Conservation (phyloP, 176 grass and related monocot genomes). For the Bonia amplexicaulis region DNA sequence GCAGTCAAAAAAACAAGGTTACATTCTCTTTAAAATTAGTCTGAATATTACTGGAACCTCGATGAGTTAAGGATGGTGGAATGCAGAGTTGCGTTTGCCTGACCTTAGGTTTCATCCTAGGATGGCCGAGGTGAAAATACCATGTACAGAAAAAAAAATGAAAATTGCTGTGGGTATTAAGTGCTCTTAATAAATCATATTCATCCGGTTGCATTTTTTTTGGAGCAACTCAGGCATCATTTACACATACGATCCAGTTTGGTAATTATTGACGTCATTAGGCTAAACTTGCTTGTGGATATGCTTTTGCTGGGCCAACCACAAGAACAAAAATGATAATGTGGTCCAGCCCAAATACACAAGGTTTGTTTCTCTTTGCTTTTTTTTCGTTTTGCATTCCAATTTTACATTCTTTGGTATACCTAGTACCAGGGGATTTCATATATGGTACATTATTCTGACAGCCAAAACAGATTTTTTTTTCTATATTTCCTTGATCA, state of each 20-base stretch:
- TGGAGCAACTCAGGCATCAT: not conserved
- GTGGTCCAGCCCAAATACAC: slow-evolving; percentile 23
- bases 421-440: not conserved
- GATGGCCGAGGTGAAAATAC: not conserved
- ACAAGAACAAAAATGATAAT: not conserved
- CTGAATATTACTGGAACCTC: not conserved
- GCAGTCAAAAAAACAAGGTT: too few species aligned
- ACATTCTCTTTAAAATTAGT: not conserved
- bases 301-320: slow-evolving; percentile 8
- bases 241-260: not conserved
- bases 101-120: not conserved
- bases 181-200: not conserved
- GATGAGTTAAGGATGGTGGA: not conserved
- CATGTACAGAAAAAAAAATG: not conserved
- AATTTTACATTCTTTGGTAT: not conserved
- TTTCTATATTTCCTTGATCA: not conserved
- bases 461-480: not conserved
- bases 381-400: not conserved
- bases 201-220: not conserved
- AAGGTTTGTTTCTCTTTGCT: not conserved
- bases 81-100: not conserved
- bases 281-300: not conserved
- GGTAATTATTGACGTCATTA: not conserved
- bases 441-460: not conserved
- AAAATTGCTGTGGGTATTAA: not conserved